Conservation (phyloP, 176 grass and related monocot species). For the Musa acuminata region DNA sequence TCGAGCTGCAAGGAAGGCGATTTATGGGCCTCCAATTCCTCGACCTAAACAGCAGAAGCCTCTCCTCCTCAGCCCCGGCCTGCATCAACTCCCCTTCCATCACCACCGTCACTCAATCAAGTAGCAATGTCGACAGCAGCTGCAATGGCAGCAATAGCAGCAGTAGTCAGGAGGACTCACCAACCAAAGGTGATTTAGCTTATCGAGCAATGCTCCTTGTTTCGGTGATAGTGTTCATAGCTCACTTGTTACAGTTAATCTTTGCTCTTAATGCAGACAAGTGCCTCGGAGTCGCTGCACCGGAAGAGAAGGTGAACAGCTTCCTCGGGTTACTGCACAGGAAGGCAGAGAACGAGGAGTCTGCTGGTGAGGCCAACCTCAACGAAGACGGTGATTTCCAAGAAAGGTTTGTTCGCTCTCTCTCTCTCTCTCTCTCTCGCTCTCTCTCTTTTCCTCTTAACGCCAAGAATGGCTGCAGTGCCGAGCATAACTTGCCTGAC, state of each 20-base stretch:
- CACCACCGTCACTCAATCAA: too few relatives aligned
- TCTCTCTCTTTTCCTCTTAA: too few relatives aligned
- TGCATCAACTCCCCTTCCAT: too few relatives aligned
- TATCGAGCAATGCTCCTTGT: too few relatives aligned
- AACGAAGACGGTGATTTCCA: conserved; percentile 3
- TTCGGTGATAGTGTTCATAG: too few relatives aligned
- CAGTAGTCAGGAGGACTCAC: too few relatives aligned
- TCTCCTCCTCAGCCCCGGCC: neutral
- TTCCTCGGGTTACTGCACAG: neutral
- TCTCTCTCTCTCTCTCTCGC: neutral
- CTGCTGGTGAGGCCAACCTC: conserved; percentile 3
- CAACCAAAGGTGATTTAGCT: too few relatives aligned
- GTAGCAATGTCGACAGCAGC: too few relatives aligned
- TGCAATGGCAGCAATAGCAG: too few relatives aligned
- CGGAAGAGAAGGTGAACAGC: neutral
- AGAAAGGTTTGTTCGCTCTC: neutral
- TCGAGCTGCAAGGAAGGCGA: conserved; percentile 19
- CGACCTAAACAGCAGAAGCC: conserved; percentile 21
- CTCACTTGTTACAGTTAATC: neutral
- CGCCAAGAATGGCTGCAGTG: neutral
- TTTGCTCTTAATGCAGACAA: neutral
- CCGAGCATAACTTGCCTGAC: conserved; percentile 10
- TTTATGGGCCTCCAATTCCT: conserved; percentile 28
- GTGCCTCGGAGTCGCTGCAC: neutral
- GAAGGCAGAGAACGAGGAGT: conserved; percentile 3